Evolutionary conservation across 2,329 filamentous ascomycete genomes (phyloP), one percentile per base, ranked within the genome.

Genomic region (Pseudogymnoascus pannorum): DNA sequence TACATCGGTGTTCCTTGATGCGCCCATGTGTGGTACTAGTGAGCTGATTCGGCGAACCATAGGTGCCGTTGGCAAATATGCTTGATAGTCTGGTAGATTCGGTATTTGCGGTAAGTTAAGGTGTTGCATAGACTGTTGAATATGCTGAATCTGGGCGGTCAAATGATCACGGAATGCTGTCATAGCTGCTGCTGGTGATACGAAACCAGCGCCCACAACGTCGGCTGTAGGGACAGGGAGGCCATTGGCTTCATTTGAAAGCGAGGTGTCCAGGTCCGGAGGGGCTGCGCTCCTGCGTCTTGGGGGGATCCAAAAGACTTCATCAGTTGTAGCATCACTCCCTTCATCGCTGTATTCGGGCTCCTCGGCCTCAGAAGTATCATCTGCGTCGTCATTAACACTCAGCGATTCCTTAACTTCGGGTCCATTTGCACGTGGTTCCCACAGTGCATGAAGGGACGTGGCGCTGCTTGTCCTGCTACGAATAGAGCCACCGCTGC

Each of bases 81-180:
- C 83, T 71, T 92, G 89, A 70, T 92, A 92, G 66, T 87, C 86
- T 9, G 87, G 85, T 61, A 90, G 75, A 26, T 76, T 73, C 14
- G 84, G 80, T 31, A 87, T 74, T 62, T 87, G 87, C 58, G 87
- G 87, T 67, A 90, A 78, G 51, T 70, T 72, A 18, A 69, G 86
- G 81, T 72, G 86, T 77, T 35, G 83, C 79, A 77, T 91, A 81
- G 80, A 84, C 70, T 91, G 86, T 70, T 92, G 90, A 68, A 92
- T 81, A 62, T 92, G 86, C 61, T 92, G 87, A 57, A 92, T 80
- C 69, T 92, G 89, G 16, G 86, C 81, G 24, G 86, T 80, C 18
- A 93, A 75, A 62, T 92, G 88, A 60, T 92, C 88, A 68, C 87
- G 85, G 75, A 91, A 82, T 12, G 87, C 88, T 57, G 85, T 79